Evolutionary conservation across 768 basidiomycete species (phyloP).

Genomic region (Boletus subcaerulescens): DNA sequence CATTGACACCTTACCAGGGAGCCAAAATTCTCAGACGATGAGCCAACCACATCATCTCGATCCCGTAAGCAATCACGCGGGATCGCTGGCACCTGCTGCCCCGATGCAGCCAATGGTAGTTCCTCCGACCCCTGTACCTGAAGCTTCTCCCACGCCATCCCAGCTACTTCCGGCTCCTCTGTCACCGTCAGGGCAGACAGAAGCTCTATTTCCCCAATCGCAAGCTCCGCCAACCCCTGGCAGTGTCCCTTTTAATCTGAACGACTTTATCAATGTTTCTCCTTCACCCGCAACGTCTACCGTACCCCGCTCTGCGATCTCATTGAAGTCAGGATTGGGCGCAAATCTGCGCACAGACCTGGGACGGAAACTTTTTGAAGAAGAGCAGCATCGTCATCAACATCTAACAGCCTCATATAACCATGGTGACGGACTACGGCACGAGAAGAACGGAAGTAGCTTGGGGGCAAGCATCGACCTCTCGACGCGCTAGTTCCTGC

Average conservation of each 20-base stretch:
- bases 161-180: slow-evolving; percentile 24
- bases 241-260: slow-evolving; percentile 53
- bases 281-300: slow-evolving; percentile 52
- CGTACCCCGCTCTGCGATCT: slow-evolving; percentile 31
- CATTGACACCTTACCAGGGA: slow-evolving; percentile 24
- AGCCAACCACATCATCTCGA: slow-evolving; percentile 19
- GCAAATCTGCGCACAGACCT: slow-evolving; percentile 61
- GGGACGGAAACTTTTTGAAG: slow-evolving; percentile 68
- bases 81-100: slow-evolving; percentile 23
- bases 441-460: slow-evolving; percentile 24
- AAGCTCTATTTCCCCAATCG: slow-evolving; percentile 23
- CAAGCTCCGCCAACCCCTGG: slow-evolving; percentile 37
- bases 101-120: slow-evolving; percentile 32
- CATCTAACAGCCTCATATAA: slow-evolving; percentile 12
- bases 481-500: slow-evolving; percentile 22
- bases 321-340: slow-evolving; percentile 34
- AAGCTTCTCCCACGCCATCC: slow-evolving; percentile 20
- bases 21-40: slow-evolving; percentile 23
- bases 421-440: slow-evolving; percentile 24
- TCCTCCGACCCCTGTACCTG: slow-evolving; percentile 34
- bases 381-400: slow-evolving; percentile 54
- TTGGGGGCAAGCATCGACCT: slow-evolving; percentile 33
- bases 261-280: slow-evolving; percentile 72
- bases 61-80: slow-evolving; percentile 10
- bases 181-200: slow-evolving; percentile 25